Evolutionary conservation across 768 basidiomycete species (phyloP).

Genomic region (Mycena venus): DNA sequence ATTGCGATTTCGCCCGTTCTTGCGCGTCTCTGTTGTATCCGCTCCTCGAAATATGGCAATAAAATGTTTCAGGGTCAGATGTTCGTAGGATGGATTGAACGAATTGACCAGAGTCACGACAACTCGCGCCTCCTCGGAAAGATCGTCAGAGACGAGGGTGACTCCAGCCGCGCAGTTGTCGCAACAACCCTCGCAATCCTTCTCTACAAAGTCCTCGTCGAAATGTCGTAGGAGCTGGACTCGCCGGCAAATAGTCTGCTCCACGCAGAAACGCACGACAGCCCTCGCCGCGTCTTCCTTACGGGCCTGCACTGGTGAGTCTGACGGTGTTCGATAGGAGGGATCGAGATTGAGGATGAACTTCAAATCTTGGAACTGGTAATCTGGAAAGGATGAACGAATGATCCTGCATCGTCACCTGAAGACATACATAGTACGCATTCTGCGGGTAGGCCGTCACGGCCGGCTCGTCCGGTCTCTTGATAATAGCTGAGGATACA

Average conservation of each 20-base stretch:
- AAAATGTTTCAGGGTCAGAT: background rate
- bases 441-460: slow-evolving; percentile 5
- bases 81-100: background rate
- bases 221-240: background rate
- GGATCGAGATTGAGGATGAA: background rate
- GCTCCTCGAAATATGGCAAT: background rate
- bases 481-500: slow-evolving; percentile 7
- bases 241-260: background rate
- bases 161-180: background rate
- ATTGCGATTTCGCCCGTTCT: background rate
- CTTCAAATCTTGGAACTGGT: background rate
- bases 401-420: background rate
- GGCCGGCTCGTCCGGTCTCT: slow-evolving; percentile 20
- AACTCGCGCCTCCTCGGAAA: background rate
- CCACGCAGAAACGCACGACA: background rate
- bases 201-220: background rate
- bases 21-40: background rate
- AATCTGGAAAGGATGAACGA: background rate
- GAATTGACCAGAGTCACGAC: background rate
- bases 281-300: background rate
- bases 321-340: background rate
- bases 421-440: slow-evolving; percentile 1
- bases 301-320: background rate
- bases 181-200: background rate
- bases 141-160: background rate